Conservation (phyloP, 2,329 filamentous ascomycete species). For the Fusarium sp. region DNA sequence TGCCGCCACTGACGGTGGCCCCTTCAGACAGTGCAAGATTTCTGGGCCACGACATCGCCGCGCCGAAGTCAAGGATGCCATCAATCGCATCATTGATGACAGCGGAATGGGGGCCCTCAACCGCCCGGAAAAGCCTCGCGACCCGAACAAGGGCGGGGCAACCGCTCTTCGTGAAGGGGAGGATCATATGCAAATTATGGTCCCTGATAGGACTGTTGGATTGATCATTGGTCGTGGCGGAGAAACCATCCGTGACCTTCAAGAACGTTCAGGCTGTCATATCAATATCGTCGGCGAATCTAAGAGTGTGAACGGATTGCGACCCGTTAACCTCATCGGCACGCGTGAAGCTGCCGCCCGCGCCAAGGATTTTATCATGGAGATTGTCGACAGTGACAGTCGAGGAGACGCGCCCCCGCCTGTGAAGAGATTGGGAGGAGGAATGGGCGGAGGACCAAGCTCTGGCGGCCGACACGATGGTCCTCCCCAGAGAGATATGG, state of each 20-base stretch:
- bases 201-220: slow-evolving; percentile 92
- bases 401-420: slow-evolving; percentile 65
- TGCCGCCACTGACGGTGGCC: slow-evolving; percentile 80
- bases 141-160: slow-evolving; percentile 57
- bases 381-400: slow-evolving; percentile 94
- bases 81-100: slow-evolving; percentile 90
- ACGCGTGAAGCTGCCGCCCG: slow-evolving; percentile 79
- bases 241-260: slow-evolving; percentile 92
- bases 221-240: slow-evolving; percentile 94
- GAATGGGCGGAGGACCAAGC: slow-evolving; percentile 43
- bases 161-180: slow-evolving; percentile 80
- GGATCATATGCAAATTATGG: slow-evolving; percentile 92
- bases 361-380: slow-evolving; percentile 90
- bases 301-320: slow-evolving; percentile 90
- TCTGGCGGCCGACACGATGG: slow-evolving; percentile 51
- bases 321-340: slow-evolving; percentile 92
- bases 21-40: slow-evolving; percentile 88
- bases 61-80: slow-evolving; percentile 84
- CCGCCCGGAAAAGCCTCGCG: slow-evolving; percentile 60
- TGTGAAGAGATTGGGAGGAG: slow-evolving; percentile 46
- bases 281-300: slow-evolving; percentile 96
- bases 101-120: slow-evolving; percentile 68
- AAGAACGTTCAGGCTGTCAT: slow-evolving; percentile 93
- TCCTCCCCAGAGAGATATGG: slow-evolving; percentile 54
- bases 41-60: slow-evolving; percentile 80